Evolutionary conservation across 805 yeast genomes (phyloP).

Genomic region (Ogataea neopini): DNA sequence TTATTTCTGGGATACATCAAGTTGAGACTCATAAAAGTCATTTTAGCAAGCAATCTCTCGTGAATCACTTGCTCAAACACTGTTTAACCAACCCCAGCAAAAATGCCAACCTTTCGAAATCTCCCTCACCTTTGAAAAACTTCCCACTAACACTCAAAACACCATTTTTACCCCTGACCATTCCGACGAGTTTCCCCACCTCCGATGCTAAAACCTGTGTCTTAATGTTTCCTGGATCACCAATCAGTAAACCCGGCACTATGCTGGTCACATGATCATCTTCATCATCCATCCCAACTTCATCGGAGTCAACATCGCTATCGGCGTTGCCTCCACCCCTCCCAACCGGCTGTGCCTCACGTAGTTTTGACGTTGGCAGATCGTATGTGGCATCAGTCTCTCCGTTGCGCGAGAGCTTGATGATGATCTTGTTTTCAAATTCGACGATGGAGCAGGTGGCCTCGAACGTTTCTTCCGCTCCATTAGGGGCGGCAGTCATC

Average conservation of each 20-base stretch:
- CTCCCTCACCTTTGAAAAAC: conserved; percentile 41
- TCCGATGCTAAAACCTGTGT: conserved; percentile 50
- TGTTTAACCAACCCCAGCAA: conserved; percentile 35
- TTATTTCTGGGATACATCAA: too few relatives aligned
- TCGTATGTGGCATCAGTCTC: conserved; percentile 51
- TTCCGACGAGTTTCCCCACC: conserved; percentile 44
- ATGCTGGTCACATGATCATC: conserved; percentile 11
- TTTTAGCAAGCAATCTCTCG: too few relatives aligned
- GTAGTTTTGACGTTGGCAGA: conserved; percentile 33
- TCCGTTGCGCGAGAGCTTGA: conserved; percentile 45
- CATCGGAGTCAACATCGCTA: conserved; percentile 8
- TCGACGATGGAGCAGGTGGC: conserved; percentile 31
- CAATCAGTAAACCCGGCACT: conserved; percentile 41
- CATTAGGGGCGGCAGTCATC: conserved; percentile 7
- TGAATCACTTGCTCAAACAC: background rate
- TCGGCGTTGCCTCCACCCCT: conserved; percentile 7
- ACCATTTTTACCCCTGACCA: conserved; percentile 38
- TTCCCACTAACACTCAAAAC: conserved; percentile 48
- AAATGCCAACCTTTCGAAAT: conserved; percentile 43
- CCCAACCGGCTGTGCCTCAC: conserved; percentile 19
- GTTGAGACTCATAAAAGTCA: too few relatives aligned
- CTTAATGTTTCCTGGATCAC: conserved; percentile 45
- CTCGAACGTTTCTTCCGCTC: background rate
- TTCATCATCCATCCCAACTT: conserved; percentile 21
- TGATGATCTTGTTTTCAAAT: conserved; percentile 41